A percentile compares a stretch with the other conserved stretches of the same genome.
Conservation (phyloP, 805 yeast genomes). For the Myxozyma vanderwaltii region DNA sequence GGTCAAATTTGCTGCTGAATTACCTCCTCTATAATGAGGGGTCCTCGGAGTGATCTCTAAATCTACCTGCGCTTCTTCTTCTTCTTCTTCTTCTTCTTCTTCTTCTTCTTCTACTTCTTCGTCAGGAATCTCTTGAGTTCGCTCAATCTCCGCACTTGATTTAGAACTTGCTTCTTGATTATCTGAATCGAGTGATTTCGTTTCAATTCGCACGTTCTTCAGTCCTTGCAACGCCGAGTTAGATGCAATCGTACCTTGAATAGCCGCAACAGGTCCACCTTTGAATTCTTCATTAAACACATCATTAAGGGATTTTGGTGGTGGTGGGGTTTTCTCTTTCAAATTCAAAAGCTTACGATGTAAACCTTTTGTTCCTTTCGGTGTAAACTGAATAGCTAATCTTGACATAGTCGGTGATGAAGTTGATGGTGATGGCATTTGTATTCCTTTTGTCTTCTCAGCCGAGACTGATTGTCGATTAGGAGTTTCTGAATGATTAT, state of each 20-base stretch:
- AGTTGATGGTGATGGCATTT: no score
- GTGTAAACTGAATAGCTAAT: neutral
- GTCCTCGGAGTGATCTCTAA: neutral
- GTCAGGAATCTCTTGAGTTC: neutral
- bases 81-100: no score
- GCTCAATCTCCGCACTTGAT: neutral
- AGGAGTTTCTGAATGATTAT: no score
- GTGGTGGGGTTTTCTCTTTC: neutral
- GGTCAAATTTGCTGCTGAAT: neutral
- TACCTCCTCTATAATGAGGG: neutral
- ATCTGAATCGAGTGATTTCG: no score
- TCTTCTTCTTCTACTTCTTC: neutral
- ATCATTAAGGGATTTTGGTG: neutral
- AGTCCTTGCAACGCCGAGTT: neutral
- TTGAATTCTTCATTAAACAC: slow-evolving; percentile 1
- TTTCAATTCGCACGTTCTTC: neutral
- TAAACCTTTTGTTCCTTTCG: neutral
- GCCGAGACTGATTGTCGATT: no score
- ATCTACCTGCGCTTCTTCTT: neutral
- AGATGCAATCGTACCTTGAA: neutral
- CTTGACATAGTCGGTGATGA: neutral
- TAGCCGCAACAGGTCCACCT: neutral
- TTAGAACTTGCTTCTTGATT: neutral
- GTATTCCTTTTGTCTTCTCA: no score
- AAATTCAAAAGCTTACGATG: neutral